Base-by-base conservation (phyloP, 495 filamentous ascomycete genomes). In the Neurospora sp. region DNA sequence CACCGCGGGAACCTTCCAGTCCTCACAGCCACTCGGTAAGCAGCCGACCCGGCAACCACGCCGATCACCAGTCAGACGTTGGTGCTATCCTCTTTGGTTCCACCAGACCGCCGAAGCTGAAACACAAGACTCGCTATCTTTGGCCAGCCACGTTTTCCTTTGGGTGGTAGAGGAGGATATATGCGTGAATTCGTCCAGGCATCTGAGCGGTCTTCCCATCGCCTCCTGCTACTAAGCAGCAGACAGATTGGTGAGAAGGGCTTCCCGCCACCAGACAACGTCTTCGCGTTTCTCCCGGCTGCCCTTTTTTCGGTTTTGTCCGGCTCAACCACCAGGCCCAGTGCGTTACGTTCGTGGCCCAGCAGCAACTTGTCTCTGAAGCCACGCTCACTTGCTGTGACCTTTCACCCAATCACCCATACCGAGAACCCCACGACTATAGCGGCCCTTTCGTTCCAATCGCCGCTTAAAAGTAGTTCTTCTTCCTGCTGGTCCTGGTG, bases 221-320 rank as follows among this genome's bases (percentile, higher is more conserved):
- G 96, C 95, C 79, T 98, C 94, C 96, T 97, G 27, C 97, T 90
- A 20, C 93, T 87, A 31, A 98, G 86, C 48, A 99, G 84, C 71
- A 99, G 86, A 80, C 96, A 98, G 72, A 98, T 94, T 18, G 94
- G 94, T 1, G 94, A 96, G 83, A 98, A 98, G 0, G 94, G 97
- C 79, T 97, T 98, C 82, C 98, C 95, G 44, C 96, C 96, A 54
- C 96, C 96, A 7, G 93, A 96, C 8, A 99, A 85, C 4, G 94
- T 97, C 83, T 92, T 96, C 62, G 96, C 93, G 75, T 90, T 90
- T 39, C 94, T 88, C 27, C 91, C 94, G 41, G 85, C 84, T 69
- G 85, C 88, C 73, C 83, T 85, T 75, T 86, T 88, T 54, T 81
- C 83, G 18, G 89, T 93, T 78, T 90, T 90, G 80, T 97, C 96